Evolutionary conservation across 257 asterid genomes (phyloP).

Genomic region (Capsicum pubescens): DNA sequence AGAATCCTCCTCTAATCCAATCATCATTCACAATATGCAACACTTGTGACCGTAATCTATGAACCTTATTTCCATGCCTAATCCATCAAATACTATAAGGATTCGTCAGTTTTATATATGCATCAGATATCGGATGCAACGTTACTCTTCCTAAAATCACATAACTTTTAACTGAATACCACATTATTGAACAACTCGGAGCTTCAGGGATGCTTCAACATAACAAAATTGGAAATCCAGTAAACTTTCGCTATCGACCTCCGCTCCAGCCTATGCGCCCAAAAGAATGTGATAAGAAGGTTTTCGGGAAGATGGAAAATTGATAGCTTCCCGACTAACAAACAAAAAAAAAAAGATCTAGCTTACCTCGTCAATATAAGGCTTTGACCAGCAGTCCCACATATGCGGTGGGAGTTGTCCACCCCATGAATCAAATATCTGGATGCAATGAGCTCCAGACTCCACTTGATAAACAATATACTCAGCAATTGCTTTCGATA

Average conservation of each 20-base stretch:
- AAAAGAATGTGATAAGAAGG: background rate
- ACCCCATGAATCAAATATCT: conserved; percentile 97
- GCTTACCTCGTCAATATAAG: conserved; percentile 84
- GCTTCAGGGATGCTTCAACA: background rate
- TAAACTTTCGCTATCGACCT: background rate
- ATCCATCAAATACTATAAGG: background rate
- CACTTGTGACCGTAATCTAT: background rate
- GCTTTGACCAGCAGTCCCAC: conserved; percentile 96
- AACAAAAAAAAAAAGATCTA: conserved; percentile 23
- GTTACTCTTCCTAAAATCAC: no score
- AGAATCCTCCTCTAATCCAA: conserved; percentile 14
- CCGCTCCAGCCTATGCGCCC: background rate
- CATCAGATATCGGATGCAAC: background rate
- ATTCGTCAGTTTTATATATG: background rate
- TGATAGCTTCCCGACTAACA: background rate
- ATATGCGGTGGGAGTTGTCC: conserved; percentile 60
- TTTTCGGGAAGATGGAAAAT: background rate
- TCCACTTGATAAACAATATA: conserved; percentile 76
- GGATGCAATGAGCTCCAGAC: conserved; percentile 95
- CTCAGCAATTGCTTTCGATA: conserved; percentile 63
- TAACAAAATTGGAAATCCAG: background rate
- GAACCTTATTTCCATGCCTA: background rate
- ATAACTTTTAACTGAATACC: background rate
- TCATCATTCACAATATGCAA: conserved; percentile 43
- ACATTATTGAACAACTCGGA: background rate